These are phyloP conservation scores for Linnemannia exigua DNA, from an alignment of 192 early-diverging fungal genomes.

Conservation along the genomic window DNA sequence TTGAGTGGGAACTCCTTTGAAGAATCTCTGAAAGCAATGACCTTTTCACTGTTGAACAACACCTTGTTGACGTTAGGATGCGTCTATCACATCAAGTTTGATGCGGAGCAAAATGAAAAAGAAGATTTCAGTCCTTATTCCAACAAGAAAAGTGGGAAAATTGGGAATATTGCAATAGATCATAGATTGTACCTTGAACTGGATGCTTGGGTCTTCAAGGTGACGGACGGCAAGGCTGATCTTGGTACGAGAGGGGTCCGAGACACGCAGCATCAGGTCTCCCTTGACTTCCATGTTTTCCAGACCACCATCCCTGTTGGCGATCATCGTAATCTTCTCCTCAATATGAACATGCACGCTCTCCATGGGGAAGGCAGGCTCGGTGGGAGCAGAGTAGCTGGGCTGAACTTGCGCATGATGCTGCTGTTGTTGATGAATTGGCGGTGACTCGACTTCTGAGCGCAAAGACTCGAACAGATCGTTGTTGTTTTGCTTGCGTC, in stretches of 20 bases:
- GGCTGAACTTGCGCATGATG: not conserved
- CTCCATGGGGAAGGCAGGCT: constrained; percentile 57
- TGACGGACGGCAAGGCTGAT: constrained; percentile 73
- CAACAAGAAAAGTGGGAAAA: too few relatives aligned
- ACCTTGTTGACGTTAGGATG: constrained; percentile 97
- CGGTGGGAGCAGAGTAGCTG: not conserved
- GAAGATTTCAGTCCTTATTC: not conserved
- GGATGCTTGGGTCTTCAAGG: constrained; percentile 72
- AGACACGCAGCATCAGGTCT: constrained; percentile 82
- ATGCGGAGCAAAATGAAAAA: not conserved
- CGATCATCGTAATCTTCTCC: constrained; percentile 85
- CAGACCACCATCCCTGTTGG: constrained; percentile 91
- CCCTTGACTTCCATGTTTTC: constrained; percentile 95
- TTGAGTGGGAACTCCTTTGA: constrained; percentile 85
- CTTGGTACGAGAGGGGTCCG: constrained; percentile 70
- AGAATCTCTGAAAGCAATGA: constrained; percentile 85
- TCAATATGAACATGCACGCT: constrained; percentile 89
- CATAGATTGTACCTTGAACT: constrained; percentile 76
- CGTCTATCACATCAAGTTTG: constrained; percentile 65
- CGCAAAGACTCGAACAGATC: constrained; percentile 86
- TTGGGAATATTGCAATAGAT: not conserved
- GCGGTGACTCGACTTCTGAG: constrained; percentile 72
- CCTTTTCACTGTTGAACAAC: constrained; percentile 74
- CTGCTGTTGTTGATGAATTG: constrained; percentile 21
- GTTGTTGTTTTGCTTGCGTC: constrained; percentile 83